These are phyloP conservation scores for Chimonanthus salicifolius DNA, from an alignment of 164 flowering plant species.

Conservation along the genomic window DNA sequence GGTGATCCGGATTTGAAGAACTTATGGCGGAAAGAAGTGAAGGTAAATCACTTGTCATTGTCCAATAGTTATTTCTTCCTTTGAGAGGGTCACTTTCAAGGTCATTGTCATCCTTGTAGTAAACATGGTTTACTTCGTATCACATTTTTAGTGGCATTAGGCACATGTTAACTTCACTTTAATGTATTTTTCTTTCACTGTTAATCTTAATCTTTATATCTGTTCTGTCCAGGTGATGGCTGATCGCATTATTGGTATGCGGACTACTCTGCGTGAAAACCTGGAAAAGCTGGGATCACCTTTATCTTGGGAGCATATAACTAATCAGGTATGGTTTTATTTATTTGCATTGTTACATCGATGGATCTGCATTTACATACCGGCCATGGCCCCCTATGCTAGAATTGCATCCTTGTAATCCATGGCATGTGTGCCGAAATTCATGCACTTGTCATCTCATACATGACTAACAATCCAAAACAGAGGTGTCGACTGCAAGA, in stretches of 20 bases:
- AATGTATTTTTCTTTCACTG: background rate
- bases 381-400: no score
- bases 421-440: no score
- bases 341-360: background rate
- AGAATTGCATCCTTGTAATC: no score
- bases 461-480: no score
- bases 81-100: no score
- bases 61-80: no score
- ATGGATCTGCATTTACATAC: background rate
- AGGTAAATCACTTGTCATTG: constrained; percentile 37
- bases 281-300: constrained; percentile 83
- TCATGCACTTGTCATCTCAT: no score
- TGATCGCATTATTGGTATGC: constrained; percentile 90
- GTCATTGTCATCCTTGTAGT: background rate
- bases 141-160: no score
- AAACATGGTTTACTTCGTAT: background rate
- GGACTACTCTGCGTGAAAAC: constrained; percentile 65
- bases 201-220: background rate
- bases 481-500: background rate
- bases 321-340: constrained; percentile 56
- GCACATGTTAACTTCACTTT: background rate
- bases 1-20: constrained; percentile 71
- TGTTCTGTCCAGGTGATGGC: constrained; percentile 68
- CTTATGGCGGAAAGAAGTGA: constrained; percentile 91
- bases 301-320: constrained; percentile 88